Evolutionary conservation across 2,329 filamentous ascomycete genomes (phyloP).

Genomic region (Colletotrichum tamarilloi): DNA sequence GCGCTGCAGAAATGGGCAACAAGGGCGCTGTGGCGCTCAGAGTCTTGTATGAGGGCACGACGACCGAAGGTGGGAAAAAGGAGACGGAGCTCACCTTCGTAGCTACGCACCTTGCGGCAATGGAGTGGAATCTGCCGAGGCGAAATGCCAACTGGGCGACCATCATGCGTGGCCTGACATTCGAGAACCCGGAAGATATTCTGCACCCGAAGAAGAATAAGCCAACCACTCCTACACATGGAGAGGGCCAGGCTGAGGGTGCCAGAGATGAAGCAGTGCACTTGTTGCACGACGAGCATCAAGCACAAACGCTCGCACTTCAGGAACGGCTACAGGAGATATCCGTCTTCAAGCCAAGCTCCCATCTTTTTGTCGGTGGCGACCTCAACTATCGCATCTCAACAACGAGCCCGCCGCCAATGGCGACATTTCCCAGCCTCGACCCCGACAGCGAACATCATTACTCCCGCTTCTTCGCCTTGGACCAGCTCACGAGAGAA

Average conservation of each 20-base stretch:
- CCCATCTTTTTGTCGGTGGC: conserved; percentile 86
- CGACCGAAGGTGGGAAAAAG: conserved; percentile 41
- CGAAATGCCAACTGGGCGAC: conserved; percentile 91
- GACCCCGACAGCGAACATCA: conserved; percentile 68
- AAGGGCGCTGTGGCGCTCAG: conserved; percentile 91
- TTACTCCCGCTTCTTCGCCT: conserved; percentile 73
- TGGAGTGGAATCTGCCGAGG: conserved; percentile 80
- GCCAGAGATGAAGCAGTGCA: conserved; percentile 42
- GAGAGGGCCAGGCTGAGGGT: conserved; percentile 38
- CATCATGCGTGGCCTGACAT: conserved; percentile 84
- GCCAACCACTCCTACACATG: not conserved
- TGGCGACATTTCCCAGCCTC: conserved; percentile 72
- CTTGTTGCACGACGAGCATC: conserved; percentile 48
- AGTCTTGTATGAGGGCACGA: conserved; percentile 64
- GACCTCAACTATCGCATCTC: conserved; percentile 96
- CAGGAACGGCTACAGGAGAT: conserved; percentile 63
- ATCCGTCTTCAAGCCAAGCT: conserved; percentile 79
- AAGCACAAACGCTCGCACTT: conserved; percentile 47
- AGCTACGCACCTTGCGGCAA: conserved; percentile 87
- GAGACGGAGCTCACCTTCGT: conserved; percentile 83
- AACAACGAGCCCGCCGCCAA: conserved; percentile 68
- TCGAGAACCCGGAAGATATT: conserved; percentile 65
- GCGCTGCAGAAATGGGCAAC: conserved; percentile 89
- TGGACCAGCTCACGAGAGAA: conserved; percentile 85
- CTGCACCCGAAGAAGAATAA: conserved; percentile 38